Percentiles rank a stretch among this genome's conserved stretches.
phyloP scores from a whole-genome alignment of 2,329 filamentous ascomycete genomes.

The Niveomyces coronatus region DNA sequence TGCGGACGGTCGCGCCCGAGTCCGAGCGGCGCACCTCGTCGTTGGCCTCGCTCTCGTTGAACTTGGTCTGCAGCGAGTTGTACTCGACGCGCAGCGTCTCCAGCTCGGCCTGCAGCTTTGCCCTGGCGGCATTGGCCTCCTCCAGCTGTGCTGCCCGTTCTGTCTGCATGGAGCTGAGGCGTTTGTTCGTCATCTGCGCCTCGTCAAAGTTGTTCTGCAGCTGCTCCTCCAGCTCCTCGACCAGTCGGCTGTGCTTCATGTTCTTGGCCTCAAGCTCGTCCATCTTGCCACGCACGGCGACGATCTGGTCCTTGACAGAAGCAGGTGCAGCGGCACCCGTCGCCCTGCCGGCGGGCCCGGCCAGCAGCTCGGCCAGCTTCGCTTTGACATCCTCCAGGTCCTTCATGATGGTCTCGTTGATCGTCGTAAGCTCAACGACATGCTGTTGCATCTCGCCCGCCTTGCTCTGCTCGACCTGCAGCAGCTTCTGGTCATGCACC shows the following conservation, averaged over 20 bases:
- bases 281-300: constrained; percentile 56
- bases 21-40: constrained; percentile 46
- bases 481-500: constrained; percentile 47
- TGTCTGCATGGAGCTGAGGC: constrained; percentile 69
- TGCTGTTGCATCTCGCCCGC: constrained; percentile 44
- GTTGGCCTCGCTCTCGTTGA: constrained; percentile 37
- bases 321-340: constrained; percentile 32
- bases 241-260: constrained; percentile 82
- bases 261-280: constrained; percentile 55
- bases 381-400: constrained; percentile 53
- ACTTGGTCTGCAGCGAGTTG: constrained; percentile 42
- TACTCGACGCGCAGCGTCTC: constrained; percentile 60
- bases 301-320: constrained; percentile 44
- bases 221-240: constrained; percentile 95
- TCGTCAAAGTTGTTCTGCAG: constrained; percentile 92
- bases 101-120: constrained; percentile 56
- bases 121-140: constrained; percentile 59
- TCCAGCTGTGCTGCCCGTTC: constrained; percentile 68
- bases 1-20: constrained; percentile 64
- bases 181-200: constrained; percentile 74
- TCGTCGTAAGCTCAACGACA: constrained; percentile 44
- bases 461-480: constrained; percentile 49
- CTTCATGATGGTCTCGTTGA: constrained; percentile 48
- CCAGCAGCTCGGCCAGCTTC: constrained; percentile 42
- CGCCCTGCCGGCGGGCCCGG: constrained; percentile 32